phyloP scores from a whole-genome alignment of 2,329 filamentous ascomycete species.

The Dendrostoma leiphaemia region DNA sequence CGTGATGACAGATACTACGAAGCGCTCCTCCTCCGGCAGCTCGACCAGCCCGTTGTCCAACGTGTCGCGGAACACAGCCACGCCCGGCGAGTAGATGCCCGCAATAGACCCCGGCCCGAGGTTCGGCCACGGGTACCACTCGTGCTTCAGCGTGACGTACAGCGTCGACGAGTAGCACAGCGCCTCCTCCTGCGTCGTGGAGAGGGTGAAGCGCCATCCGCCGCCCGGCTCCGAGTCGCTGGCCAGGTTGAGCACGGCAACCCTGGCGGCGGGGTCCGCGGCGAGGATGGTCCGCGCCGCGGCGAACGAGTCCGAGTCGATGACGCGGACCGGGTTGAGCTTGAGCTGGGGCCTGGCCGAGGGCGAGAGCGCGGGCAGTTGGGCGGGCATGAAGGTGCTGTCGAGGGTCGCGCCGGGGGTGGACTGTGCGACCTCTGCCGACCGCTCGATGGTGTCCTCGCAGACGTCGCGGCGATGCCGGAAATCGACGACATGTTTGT shows the following conservation, averaged over 20 bases:
- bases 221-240: background rate
- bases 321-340: background rate
- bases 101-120: background rate
- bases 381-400: background rate
- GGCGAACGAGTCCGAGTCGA: slow-evolving; percentile 1
- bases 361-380: background rate
- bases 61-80: background rate
- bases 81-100: background rate
- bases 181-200: background rate
- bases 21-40: background rate
- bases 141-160: background rate
- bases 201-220: background rate
- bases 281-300: background rate
- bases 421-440: background rate
- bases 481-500: background rate
- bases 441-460: slow-evolving; percentile 1
- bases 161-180: slow-evolving; percentile 1
- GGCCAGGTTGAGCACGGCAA: slow-evolving; percentile 2
- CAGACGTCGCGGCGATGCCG: background rate
- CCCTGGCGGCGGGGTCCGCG: background rate
- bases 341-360: background rate
- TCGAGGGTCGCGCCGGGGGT: slow-evolving; percentile 2
- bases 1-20: slow-evolving; percentile 1
- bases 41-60: background rate
- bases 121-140: slow-evolving; percentile 2